Percentiles rank a stretch among this genome's conserved stretches.
phyloP scores from a whole-genome alignment of 129 eudicot species.

The Arctium minus region DNA sequence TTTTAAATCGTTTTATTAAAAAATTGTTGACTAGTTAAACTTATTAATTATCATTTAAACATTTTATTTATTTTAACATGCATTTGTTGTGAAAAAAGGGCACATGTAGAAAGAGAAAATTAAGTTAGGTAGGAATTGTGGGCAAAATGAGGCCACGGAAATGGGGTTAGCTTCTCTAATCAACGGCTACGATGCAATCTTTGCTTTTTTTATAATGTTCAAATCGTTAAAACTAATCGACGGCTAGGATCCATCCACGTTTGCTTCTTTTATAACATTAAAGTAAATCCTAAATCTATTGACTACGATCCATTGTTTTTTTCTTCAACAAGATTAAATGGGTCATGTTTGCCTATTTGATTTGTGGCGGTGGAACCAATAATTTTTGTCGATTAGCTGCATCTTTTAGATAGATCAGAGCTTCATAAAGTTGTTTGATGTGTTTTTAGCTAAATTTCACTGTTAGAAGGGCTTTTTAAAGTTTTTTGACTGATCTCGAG shows the following conservation, averaged over 20 bases:
- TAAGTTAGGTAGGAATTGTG: not conserved
- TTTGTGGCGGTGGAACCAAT: too few relatives aligned
- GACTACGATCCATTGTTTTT: not conserved
- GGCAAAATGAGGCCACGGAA: not conserved
- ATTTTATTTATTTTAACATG: not conserved
- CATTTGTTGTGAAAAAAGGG: not conserved
- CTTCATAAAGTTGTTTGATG: too few relatives aligned
- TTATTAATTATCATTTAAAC: not conserved
- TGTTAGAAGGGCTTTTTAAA: too few relatives aligned
- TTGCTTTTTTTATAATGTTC: not conserved
- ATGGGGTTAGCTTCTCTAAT: slow-evolving; percentile 3
- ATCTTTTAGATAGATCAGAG: too few relatives aligned
- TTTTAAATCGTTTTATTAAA: too few relatives aligned
- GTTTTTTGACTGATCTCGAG: too few relatives aligned
- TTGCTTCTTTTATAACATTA: not conserved
- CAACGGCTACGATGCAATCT: slow-evolving; percentile 11
- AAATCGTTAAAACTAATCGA: not conserved
- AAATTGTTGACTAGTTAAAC: not conserved
- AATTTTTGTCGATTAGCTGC: too few relatives aligned
- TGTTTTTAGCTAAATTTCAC: too few relatives aligned
- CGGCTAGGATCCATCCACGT: not conserved
- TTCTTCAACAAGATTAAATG: too few relatives aligned
- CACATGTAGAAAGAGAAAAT: not conserved
- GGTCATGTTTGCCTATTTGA: too few relatives aligned
- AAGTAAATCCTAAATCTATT: not conserved